Percentiles rank a stretch among this genome's conserved stretches.
These are phyloP conservation scores for Colletotrichum godetiae DNA, from an alignment of 2,329 filamentous ascomycete genomes.

Conservation along the genomic window DNA sequence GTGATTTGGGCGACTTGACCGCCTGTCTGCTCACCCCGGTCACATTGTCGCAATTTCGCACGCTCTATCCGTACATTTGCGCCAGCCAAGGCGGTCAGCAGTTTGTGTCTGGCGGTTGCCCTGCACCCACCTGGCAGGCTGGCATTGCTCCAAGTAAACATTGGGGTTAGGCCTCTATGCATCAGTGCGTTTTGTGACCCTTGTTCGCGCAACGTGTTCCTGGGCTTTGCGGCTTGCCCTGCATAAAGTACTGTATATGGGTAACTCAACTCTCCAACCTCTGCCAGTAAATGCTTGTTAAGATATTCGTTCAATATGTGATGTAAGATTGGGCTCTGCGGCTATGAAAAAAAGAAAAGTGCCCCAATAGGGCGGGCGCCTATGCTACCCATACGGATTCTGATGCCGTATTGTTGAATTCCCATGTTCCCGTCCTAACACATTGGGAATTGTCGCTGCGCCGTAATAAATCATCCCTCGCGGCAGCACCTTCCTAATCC, in stretches of 20 bases:
- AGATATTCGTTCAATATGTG: conserved; percentile 16
- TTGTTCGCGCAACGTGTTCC: conserved; percentile 24
- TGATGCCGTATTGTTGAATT: conserved; percentile 24
- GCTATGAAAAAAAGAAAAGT: conserved; percentile 9
- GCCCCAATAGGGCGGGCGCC: conserved; percentile 8
- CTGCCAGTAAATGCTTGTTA: background rate
- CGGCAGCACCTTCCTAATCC: background rate
- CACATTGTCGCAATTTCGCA: background rate
- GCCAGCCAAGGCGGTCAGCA: background rate
- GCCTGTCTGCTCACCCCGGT: background rate
- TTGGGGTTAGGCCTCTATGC: conserved; percentile 30
- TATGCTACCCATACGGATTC: conserved; percentile 16
- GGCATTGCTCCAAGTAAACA: background rate
- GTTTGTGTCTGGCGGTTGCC: background rate
- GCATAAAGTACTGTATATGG: background rate
- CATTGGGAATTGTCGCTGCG: conserved; percentile 16
- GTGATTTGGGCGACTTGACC: conserved; percentile 9
- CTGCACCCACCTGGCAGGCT: background rate
- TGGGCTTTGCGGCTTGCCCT: conserved; percentile 16
- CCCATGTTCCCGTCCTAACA: conserved; percentile 7
- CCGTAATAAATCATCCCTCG: conserved; percentile 2
- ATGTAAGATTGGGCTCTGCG: conserved; percentile 20
- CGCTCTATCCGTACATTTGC: background rate
- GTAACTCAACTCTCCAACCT: background rate
- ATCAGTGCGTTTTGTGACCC: conserved; percentile 14